Evolutionary conservation across 495 filamentous ascomycete genomes (phyloP), one percentile per base, ranked within the genome.

Genomic region (Margaritispora aquatica): DNA sequence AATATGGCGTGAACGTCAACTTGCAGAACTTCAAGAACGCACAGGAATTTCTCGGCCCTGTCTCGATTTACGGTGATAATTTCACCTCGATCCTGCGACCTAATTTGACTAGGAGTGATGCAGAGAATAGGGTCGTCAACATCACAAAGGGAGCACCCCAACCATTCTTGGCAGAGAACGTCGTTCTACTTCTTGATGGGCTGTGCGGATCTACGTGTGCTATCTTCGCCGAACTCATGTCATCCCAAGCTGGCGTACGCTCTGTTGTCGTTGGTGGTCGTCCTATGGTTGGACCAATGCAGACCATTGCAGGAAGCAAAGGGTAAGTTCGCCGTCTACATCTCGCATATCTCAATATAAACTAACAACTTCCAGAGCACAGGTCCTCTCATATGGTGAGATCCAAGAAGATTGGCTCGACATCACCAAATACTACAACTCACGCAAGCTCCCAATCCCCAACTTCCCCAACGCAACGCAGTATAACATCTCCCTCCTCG

Each of bases 121-220:
- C 10, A 10, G 19, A 19, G 17, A 66, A 1, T 29, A 61, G 23
- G 24, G 19, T 65, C 69, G 29, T 10, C 10, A 56, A 56, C 34
- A 2, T 15, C 34, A 54, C 54, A 3, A 20, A 26, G 15, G 21
- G 26, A 17, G 21, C 31, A 2, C 44, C 55, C 1, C 73, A 73
- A 29, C 71, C 70, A 0, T 77, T 77, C 38, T 63, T 56, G 5
- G 61, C 65, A 1, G 73, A 75, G 26, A 65, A 77, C 49, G 68
- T 78, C 9, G 66, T 75, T 46, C 47, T 82, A 55, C 26, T 61
- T 44, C 78, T 77, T 34, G 83, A 87, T 66, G 84, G 85, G 31
- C 74, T 76, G 61, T 88, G 85, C 68, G 79, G 75, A 26, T 85
- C 81, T 2, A 83, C 83, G 2, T 88, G 84, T 69, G 78, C 81